These are phyloP conservation scores for Effrenium voratum DNA, from an alignment of 73 alveolate genomes.

Conservation along the genomic window DNA sequence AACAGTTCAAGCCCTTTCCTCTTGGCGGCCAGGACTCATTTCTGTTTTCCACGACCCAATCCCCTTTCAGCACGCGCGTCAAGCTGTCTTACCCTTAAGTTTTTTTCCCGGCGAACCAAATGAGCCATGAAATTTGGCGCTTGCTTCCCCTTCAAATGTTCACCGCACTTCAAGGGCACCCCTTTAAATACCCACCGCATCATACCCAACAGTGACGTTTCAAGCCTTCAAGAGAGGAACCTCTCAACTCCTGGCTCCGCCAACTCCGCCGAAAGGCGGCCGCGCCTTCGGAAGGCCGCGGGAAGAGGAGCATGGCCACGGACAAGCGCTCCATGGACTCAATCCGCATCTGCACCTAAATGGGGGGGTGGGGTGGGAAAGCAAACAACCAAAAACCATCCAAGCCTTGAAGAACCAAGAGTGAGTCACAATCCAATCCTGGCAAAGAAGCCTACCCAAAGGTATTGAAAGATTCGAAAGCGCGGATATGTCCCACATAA, in stretches of 20 bases:
- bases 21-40: too few relatives aligned
- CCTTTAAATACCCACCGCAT: not conserved
- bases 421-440: too few relatives aligned
- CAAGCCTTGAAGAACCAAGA: not conserved
- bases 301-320: conserved; percentile 44
- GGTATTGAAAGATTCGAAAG: not conserved
- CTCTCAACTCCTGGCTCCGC: not conserved
- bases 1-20: too few relatives aligned
- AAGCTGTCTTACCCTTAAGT: too few relatives aligned
- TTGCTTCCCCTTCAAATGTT: not conserved
- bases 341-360: not conserved
- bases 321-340: conserved; percentile 26
- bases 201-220: not conserved
- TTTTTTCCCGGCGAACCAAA: too few relatives aligned
- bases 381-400: not conserved
- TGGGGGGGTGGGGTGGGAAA: not conserved
- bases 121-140: not conserved
- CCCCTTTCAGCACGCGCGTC: too few relatives aligned
- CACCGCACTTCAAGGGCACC: not conserved
- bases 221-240: not conserved
- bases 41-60: too few relatives aligned
- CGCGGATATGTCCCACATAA: not conserved
- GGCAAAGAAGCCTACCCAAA: not conserved
- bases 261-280: too few relatives aligned
- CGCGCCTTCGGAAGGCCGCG: not conserved